A percentile compares a stretch with the other conserved stretches of the same genome.
phyloP scores from a whole-genome alignment of 2,329 filamentous ascomycete species.

The Fusarium liriodendri region DNA sequence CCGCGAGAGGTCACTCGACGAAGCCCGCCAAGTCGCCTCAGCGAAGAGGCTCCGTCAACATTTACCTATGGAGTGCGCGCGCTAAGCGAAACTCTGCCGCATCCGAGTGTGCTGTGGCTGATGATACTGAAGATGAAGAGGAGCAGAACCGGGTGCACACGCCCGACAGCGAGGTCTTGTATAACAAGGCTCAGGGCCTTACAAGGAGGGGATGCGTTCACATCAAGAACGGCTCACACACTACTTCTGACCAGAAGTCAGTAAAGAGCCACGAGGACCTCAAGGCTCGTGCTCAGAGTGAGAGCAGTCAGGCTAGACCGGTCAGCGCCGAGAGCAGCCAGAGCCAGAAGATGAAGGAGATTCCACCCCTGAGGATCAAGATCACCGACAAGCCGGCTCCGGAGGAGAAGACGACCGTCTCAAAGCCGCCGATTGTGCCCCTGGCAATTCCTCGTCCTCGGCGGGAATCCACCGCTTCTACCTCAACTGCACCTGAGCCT shows the following conservation, averaged over 20 bases:
- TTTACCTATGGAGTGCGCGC: slow-evolving; percentile 45
- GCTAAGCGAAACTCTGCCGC: slow-evolving; percentile 25
- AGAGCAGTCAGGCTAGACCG: neutral
- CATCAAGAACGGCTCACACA: slow-evolving; percentile 26
- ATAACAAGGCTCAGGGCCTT: slow-evolving; percentile 36
- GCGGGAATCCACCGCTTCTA: slow-evolving; percentile 25
- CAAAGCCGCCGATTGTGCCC: slow-evolving; percentile 9
- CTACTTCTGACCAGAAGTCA: neutral
- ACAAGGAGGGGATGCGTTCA: slow-evolving; percentile 37
- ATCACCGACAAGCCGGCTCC: neutral
- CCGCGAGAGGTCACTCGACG: slow-evolving; percentile 42
- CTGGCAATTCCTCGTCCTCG: slow-evolving; percentile 15
- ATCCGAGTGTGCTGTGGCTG: slow-evolving; percentile 38
- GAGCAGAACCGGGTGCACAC: slow-evolving; percentile 12
- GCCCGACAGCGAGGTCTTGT: slow-evolving; percentile 24
- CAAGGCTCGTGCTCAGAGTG: neutral
- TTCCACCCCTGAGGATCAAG: neutral
- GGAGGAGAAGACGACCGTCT: slow-evolving; percentile 28
- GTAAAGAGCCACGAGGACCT: neutral
- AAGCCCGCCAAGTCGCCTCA: slow-evolving; percentile 44
- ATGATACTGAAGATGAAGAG: slow-evolving; percentile 36
- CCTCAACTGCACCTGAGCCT: slow-evolving; percentile 24
- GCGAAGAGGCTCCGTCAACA: slow-evolving; percentile 47
- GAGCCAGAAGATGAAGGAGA: slow-evolving; percentile 17
- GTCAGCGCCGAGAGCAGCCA: slow-evolving; percentile 5